These are phyloP conservation scores for Sporormia fimetaria DNA, from an alignment of 495 filamentous ascomycete genomes.

Conservation along the genomic window DNA sequence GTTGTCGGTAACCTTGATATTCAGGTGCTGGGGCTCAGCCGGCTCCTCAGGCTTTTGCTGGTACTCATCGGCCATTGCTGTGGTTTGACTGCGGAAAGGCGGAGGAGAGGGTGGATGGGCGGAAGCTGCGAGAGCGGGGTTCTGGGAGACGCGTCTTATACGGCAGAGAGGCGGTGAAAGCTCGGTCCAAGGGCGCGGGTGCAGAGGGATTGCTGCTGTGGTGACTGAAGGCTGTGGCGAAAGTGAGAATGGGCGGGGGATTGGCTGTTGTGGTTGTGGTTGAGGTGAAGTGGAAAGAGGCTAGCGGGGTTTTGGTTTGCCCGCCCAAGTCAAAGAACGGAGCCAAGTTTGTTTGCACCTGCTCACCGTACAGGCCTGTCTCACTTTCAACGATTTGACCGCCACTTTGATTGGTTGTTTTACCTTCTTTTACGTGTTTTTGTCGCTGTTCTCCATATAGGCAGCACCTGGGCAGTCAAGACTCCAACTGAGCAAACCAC, in stretches of 20 bases:
- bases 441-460: no score
- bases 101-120: neutral
- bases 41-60: slow-evolving; percentile 49
- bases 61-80: slow-evolving; percentile 30
- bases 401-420: no score
- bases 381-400: no score
- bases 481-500: no score
- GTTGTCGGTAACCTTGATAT: slow-evolving; percentile 99
- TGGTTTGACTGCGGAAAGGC: slow-evolving; percentile 40
- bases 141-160: no score
- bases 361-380: no score
- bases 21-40: slow-evolving; percentile 66
- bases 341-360: neutral
- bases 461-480: no score
- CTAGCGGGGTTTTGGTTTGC: slow-evolving; percentile 21
- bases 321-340: slow-evolving; percentile 2
- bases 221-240: neutral
- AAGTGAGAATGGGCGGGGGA: slow-evolving; percentile 3
- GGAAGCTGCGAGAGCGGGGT: no score
- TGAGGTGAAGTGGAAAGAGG: slow-evolving; percentile 5
- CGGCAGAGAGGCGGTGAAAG: neutral
- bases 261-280: neutral
- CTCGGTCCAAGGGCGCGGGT: slow-evolving; percentile 11
- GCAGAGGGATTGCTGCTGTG: slow-evolving; percentile 14
- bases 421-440: no score